These are phyloP conservation scores for Hypoxylon sp. DNA, from an alignment of 2,329 filamentous ascomycete genomes.

Conservation along the genomic window DNA sequence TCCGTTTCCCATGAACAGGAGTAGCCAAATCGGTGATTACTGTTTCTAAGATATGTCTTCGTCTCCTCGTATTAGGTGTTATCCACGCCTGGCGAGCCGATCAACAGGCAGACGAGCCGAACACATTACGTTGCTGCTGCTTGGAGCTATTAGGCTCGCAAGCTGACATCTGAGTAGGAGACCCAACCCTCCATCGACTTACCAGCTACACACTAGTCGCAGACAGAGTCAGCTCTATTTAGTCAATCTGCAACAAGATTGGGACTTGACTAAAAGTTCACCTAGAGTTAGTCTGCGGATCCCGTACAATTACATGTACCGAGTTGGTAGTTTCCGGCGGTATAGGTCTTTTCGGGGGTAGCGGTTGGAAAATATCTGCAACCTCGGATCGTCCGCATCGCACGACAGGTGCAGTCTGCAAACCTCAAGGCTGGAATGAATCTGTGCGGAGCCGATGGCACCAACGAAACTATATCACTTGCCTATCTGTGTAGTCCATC, in stretches of 20 bases:
- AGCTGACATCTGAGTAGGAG: not conserved
- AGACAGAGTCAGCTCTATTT: not conserved
- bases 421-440: not conserved
- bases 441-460: not conserved
- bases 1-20: conserved; percentile 56
- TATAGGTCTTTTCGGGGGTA: not conserved
- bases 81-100: not conserved
- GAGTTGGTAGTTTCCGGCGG: not conserved
- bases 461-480: not conserved
- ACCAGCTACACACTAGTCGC: not conserved
- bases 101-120: not conserved
- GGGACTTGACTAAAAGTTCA: not conserved
- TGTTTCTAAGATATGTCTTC: not conserved
- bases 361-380: not conserved
- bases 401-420: not conserved
- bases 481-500: not conserved
- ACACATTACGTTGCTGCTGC: not conserved
- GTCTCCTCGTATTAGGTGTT: not conserved
- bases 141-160: not conserved
- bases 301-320: not conserved
- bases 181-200: not conserved
- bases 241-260: not conserved
- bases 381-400: not conserved
- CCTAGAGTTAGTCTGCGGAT: not conserved
- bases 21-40: conserved; percentile 54